Evolutionary conservation across 768 basidiomycete species (phyloP).

Genomic region (Cytidiella melzeri): DNA sequence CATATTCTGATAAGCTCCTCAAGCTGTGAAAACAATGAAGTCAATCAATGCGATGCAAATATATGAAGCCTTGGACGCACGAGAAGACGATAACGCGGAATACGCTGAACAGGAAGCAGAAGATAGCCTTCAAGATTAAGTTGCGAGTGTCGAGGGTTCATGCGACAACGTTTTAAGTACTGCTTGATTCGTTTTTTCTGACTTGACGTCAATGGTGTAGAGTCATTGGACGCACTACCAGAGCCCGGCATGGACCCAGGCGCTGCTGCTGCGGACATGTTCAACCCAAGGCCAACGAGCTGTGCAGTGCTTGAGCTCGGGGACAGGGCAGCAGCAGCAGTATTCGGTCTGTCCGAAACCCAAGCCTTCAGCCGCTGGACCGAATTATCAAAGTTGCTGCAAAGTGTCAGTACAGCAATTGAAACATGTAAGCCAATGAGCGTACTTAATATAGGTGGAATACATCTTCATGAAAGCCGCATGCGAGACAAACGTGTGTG

Average conservation of each 20-base stretch:
- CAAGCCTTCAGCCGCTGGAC: slow-evolving; percentile 84
- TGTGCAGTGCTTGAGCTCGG: slow-evolving; percentile 59
- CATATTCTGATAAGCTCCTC: slow-evolving; percentile 84
- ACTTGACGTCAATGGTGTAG: slow-evolving; percentile 59
- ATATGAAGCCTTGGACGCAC: slow-evolving; percentile 44
- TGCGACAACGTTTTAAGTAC: slow-evolving; percentile 85
- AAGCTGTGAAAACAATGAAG: slow-evolving; percentile 42
- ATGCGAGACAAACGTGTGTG: slow-evolving; percentile 86
- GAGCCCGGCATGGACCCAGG: slow-evolving; percentile 37
- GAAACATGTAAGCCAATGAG: slow-evolving; percentile 16
- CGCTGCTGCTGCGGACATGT: slow-evolving; percentile 46
- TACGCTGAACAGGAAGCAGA: slow-evolving; percentile 90
- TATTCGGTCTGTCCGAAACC: slow-evolving; percentile 52
- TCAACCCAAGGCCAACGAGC: slow-evolving; percentile 53
- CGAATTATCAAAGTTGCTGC: slow-evolving; percentile 91
- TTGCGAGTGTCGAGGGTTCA: slow-evolving; percentile 88
- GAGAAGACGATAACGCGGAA: slow-evolving; percentile 93
- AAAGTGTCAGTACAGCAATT: slow-evolving; percentile 2
- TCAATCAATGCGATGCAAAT: background rate
- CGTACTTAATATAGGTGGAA: slow-evolving; percentile 94
- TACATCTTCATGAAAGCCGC: slow-evolving; percentile 99
- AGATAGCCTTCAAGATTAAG: slow-evolving; percentile 92
- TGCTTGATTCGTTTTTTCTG: slow-evolving; percentile 85
- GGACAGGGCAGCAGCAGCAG: slow-evolving; percentile 42
- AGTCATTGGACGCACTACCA: slow-evolving; percentile 28